phyloP scores from a whole-genome alignment of 768 basidiomycete species.

The Gloeophyllum trabeum region DNA sequence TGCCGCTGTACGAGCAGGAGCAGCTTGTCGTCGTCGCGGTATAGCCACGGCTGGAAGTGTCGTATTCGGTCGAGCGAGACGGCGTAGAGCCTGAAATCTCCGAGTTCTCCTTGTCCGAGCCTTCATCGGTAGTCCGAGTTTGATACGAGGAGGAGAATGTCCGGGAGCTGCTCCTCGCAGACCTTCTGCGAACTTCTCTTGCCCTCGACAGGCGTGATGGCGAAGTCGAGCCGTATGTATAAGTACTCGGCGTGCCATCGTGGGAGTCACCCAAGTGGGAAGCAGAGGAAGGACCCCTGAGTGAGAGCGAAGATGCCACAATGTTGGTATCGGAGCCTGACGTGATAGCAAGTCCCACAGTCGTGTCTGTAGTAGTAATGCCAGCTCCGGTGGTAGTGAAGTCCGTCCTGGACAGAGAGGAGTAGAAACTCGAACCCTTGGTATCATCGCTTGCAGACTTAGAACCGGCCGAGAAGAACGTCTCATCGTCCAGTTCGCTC shows the following conservation, averaged over 20 bases:
- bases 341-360: conserved; percentile 19
- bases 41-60: conserved; percentile 7
- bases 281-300: conserved; percentile 37
- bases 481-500: conserved; percentile 27
- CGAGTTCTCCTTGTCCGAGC: conserved; percentile 49
- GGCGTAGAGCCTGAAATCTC: conserved; percentile 18
- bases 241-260: conserved; percentile 14
- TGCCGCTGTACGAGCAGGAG: background rate
- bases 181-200: conserved; percentile 42
- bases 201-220: conserved; percentile 41
- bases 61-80: conserved; percentile 9
- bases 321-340: conserved; percentile 33
- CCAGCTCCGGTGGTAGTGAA: conserved; percentile 6
- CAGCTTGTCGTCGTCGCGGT: background rate
- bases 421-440: conserved; percentile 23
- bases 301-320: conserved; percentile 39
- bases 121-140: conserved; percentile 21
- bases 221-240: conserved; percentile 37
- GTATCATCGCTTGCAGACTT: conserved; percentile 18
- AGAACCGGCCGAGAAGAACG: conserved; percentile 33
- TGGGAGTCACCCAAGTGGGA: conserved; percentile 50
- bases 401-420: conserved; percentile 20
- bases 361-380: conserved; percentile 14
- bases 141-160: conserved; percentile 30
- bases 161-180: conserved; percentile 28